Base-by-base conservation (phyloP, 805 yeast genomes). In the Nakazawaea wickerhamii region DNA sequence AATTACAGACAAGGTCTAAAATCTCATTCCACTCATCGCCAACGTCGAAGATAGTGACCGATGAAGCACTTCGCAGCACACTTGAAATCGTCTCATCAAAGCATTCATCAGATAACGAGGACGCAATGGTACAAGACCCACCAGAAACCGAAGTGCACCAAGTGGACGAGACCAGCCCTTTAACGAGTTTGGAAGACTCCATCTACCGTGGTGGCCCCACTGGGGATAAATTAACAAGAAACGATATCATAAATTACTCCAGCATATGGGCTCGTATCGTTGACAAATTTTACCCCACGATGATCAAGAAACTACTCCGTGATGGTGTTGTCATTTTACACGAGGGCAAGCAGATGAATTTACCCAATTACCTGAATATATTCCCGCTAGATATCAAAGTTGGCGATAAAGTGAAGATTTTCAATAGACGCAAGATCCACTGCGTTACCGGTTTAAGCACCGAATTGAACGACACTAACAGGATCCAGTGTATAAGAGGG, bases 401-500 rank as follows among this genome's bases (percentile, higher is more conserved):
- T 14, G 87, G 85, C 3, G 88, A 82, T 48, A 52, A 45, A 1
- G 67, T 82, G 1, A 59, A 60, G 13, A 48, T 70, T 23, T 57
- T 61, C 11, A 59, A 63, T 14, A 52, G 48, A 18, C 50, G 57
- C 2, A 53, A 56, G 6, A 55, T 55, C 5, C 76, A 67, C 50
- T 41, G 47, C 5, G 75, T 81, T 3, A 64, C 71, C 1, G 84
- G 80, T 0, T 55, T 81, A 27, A 62, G 59, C 28, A 57, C 60
- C 42, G 41, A 33, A 23, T 47, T 46, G 11, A 26, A 38, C 1
- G 38, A 35, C 8, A 8, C 40, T 6, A 50, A 55, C 14, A 48
- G 49, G 0, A 68, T 81, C 5, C 58, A 67, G 38, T 81, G 88
- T 53, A 65, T 78, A 44, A 62, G 88, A 48, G 89, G 89, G 0